Evolutionary conservation across 2,329 filamentous ascomycete species (phyloP).

Genomic region (Phyllosticta citrichinensis): DNA sequence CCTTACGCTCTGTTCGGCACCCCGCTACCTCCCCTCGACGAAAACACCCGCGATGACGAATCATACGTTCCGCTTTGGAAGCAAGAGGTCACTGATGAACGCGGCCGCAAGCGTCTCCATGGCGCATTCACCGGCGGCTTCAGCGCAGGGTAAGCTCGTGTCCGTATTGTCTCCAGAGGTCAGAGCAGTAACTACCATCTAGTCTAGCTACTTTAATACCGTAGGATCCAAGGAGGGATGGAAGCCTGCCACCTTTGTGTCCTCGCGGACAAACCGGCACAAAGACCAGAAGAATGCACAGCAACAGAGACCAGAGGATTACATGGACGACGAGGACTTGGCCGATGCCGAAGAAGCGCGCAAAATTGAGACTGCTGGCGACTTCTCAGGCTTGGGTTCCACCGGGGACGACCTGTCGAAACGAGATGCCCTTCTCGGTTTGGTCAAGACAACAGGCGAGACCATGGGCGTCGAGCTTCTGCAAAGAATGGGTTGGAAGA

Average conservation of each 20-base stretch:
- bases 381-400: constrained; percentile 67
- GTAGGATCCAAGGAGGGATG: constrained; percentile 98
- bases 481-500: constrained; percentile 90
- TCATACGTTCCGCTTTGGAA: constrained; percentile 95
- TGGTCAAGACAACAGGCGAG: constrained; percentile 64
- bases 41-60: constrained; percentile 74
- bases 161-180: background rate
- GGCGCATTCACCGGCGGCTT: constrained; percentile 95
- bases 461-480: constrained; percentile 81
- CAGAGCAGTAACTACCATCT: constrained; percentile 3
- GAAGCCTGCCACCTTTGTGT: constrained; percentile 86
- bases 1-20: constrained; percentile 77
- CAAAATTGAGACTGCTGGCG: constrained; percentile 60
- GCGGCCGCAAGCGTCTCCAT: constrained; percentile 80
- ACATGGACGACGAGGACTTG: constrained; percentile 96
- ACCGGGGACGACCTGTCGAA: constrained; percentile 46
- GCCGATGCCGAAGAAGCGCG: constrained; percentile 74
- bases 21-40: constrained; percentile 67
- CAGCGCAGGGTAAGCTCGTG: constrained; percentile 70
- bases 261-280: constrained; percentile 69
- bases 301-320: constrained; percentile 69
- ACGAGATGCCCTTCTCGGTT: constrained; percentile 52
- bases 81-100: constrained; percentile 91
- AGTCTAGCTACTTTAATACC: constrained; percentile 71
- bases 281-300: constrained; percentile 50